A percentile compares a stretch with the other conserved stretches of the same genome.
Evolutionary conservation across 164 flowering plant genomes (phyloP).

Genomic region (Pachysandra terminalis): DNA sequence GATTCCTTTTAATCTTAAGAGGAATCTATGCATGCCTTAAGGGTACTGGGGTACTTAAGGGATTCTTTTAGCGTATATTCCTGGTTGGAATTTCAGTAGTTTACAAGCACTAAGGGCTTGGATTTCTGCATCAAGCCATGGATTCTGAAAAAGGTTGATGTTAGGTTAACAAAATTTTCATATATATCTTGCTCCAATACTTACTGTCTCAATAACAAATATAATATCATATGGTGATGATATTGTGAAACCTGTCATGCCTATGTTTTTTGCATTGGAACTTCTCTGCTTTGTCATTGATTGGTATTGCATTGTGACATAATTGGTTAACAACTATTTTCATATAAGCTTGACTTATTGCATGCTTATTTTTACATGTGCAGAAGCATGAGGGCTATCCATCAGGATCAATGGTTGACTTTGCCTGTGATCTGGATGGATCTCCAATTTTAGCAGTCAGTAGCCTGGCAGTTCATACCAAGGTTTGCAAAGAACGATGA

Average conservation of each 20-base stretch:
- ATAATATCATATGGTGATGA: neutral
- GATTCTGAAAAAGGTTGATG: no score
- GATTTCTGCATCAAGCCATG: no score
- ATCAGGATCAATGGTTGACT: constrained; percentile 95
- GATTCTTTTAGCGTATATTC: no score
- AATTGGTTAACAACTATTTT: neutral
- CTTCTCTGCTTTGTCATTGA: neutral
- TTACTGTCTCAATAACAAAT: no score
- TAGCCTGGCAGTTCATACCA: constrained; percentile 75
- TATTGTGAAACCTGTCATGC: neutral
- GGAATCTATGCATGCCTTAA: no score
- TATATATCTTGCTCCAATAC: no score
- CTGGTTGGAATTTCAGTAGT: no score
- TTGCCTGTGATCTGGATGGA: constrained; percentile 86
- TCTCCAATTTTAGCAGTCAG: constrained; percentile 84
- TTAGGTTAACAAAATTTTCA: no score
- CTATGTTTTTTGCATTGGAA: neutral
- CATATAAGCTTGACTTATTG: neutral
- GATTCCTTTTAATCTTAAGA: no score
- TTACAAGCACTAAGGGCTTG: no score
- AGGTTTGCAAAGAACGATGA: constrained; percentile 36
- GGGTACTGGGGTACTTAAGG: no score
- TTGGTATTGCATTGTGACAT: neutral
- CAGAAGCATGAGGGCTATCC: constrained; percentile 89
- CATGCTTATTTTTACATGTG: constrained; percentile 14